Conservation (phyloP, 2,329 filamentous ascomycete species). For the Venturia effusa region DNA sequence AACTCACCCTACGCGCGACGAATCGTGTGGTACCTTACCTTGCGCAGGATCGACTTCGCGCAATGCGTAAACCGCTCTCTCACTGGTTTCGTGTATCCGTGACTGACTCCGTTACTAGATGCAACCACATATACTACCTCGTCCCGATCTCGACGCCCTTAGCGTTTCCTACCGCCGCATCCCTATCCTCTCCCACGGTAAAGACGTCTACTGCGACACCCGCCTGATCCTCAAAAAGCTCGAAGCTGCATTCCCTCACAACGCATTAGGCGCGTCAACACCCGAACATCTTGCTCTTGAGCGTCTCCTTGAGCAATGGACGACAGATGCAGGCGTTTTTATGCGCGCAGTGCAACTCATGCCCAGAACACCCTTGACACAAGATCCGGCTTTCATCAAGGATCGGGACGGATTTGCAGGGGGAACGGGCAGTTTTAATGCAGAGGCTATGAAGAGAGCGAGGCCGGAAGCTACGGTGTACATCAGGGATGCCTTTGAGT, state of each 20-base stretch:
- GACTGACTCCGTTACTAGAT: conserved; percentile 30
- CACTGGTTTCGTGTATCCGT: neutral
- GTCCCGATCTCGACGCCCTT: conserved; percentile 51
- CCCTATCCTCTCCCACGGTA: conserved; percentile 54
- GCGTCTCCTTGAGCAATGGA: conserved; percentile 45
- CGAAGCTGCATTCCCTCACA: conserved; percentile 42
- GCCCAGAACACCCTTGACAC: conserved; percentile 45
- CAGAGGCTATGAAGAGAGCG: conserved; percentile 28
- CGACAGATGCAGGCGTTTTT: conserved; percentile 49
- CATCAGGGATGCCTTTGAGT: conserved; percentile 42
- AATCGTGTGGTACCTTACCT: conserved; percentile 55
- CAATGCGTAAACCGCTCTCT: conserved; percentile 48
- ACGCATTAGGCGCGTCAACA: conserved; percentile 21
- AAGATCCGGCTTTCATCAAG: conserved; percentile 47
- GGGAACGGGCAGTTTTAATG: conserved; percentile 25
- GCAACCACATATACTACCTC: conserved; percentile 56
- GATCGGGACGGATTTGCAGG: conserved; percentile 44
- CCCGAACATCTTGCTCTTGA: conserved; percentile 34
- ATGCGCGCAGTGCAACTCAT: conserved; percentile 41
- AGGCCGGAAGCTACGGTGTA: conserved; percentile 47
- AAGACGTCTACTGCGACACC: conserved; percentile 59
- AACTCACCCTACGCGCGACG: conserved; percentile 54
- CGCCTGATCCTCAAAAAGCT: conserved; percentile 57
- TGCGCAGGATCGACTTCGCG: conserved; percentile 53
- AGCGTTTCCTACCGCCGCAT: conserved; percentile 60